Evolutionary conservation across 164 flowering plant species (phyloP), one percentile per base, ranked within the genome.

Genomic region (Warburgia ugandensis): DNA sequence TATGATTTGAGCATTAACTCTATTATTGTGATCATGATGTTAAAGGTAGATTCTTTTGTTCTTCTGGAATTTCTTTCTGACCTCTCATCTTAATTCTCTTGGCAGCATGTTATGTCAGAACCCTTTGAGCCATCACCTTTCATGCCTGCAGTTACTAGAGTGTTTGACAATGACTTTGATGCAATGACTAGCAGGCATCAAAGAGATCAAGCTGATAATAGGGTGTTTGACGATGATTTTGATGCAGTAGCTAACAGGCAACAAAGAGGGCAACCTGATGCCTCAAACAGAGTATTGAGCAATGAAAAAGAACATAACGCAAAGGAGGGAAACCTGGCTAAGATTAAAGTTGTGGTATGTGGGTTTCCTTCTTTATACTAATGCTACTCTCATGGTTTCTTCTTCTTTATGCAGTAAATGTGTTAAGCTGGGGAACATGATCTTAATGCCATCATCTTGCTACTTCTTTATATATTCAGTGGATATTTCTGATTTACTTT

Each of bases 301-400:
- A n/a, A n/a, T n/a, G n/a, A n/a, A 35, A 86, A 76, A 48, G 95
- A 83, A 59, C 67, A 12, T 54, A 67, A 26, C 60, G 39, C 73
- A 28, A 86, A 71, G 72, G 94, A 88, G 56, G 79, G 66, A 64
- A 88, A 77, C 67, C 76, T 92, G 56, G 97, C 97, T 17, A 92
- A 92, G 69, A 86, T 88, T 36, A 84, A 79, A 88, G 95, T 92
- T 59, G 95, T 92, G 89, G 97, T 92, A 76, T 62, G 86, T 63
- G 54, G 52, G 16, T 29, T 36, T 21, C 13, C 6, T 48, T 10
- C 3, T 41, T 17, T 6, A 35, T 48, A 20, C 17, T 56, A 29
- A n/a, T 27, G 9, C 10, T 40, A 19, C 5, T 47, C 16, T 27
- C 10, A 4, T 9, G 14, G 28, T 20, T 33, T 16, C 14, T 30